Evolutionary conservation across 495 filamentous ascomycete genomes (phyloP), one percentile per base, ranked within the genome.

Genomic region (Talaromyces liani): DNA sequence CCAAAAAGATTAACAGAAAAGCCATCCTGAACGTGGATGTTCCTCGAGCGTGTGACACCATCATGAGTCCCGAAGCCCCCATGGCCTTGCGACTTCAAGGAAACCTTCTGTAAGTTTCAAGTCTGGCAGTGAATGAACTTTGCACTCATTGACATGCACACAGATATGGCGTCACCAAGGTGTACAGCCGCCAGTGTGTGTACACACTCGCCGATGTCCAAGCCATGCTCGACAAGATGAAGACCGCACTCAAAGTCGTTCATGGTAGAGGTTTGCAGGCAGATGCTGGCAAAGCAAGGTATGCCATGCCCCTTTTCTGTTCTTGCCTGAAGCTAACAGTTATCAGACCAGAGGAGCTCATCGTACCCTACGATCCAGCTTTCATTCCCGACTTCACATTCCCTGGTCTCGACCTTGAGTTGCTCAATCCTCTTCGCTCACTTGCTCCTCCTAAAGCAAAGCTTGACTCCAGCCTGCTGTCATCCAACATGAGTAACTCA

Each of bases 61-160:
- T 98, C 69, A 85, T 88, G 31, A 80, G 89, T 62, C 92, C 94
- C 0, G 88, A 87, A 25, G 92, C 89, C 6, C 94, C 94, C 9
- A 89, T 98, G 80, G 94, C 94, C 2, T 74, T 98, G 69, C 88
- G 94, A 16, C 84, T 98, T 34, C 94, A 98, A 73, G 91, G 93
- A 9, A 96, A 89, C 68, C 77, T 98, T 31, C 84, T 98, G 78
- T 87, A 73, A 70, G 82, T 68, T 24, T 14, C 36, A 59, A 24
- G 27, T 20, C 31, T 51, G 62, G 14, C 14, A 56, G 71, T 27
- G 53, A 29, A 31, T n/a, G 25, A 18, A 5, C 33, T 29, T 24
- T 16, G 56, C 53, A 6, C 29, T 58, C 12, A 18, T 20, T n/a
- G 14, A 36, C 12, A 20, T 36, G 22, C 29, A 36, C 31, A 6